phyloP scores from a whole-genome alignment of 2,329 filamentous ascomycete species.

The Beauveria sp. region DNA sequence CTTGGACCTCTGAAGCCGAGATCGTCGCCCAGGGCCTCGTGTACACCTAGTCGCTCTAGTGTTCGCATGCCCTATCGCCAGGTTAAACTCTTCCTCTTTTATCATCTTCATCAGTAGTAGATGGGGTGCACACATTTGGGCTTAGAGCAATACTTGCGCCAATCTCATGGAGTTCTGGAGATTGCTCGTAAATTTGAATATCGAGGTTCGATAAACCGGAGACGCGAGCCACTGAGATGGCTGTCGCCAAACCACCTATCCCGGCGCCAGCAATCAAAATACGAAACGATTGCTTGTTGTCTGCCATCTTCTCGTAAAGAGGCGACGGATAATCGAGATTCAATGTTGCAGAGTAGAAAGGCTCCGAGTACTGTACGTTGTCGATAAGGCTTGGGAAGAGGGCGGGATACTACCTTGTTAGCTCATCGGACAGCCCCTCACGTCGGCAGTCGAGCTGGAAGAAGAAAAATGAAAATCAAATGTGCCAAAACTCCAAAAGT shows the following conservation, averaged over 20 bases:
- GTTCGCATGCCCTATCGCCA: constrained; percentile 33
- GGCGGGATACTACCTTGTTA: background rate
- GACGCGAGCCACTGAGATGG: constrained; percentile 34
- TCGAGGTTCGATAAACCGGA: constrained; percentile 25
- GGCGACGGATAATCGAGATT: no score
- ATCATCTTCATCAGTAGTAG: background rate
- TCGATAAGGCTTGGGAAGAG: background rate
- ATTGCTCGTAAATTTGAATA: constrained; percentile 42
- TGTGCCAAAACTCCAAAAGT: background rate
- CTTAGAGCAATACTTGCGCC: constrained; percentile 41
- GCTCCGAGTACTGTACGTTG: background rate
- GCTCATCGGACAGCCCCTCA: background rate
- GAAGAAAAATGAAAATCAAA: no score
- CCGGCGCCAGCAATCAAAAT: constrained; percentile 18
- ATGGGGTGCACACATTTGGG: constrained; percentile 29
- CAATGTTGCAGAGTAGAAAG: background rate
- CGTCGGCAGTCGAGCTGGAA: background rate
- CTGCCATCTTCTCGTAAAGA: background rate
- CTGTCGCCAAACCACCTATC: constrained; percentile 32
- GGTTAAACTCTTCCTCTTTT: background rate
- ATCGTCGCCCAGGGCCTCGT: background rate
- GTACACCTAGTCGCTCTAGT: constrained; percentile 38
- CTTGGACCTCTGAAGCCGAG: constrained; percentile 1
- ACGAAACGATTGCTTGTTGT: background rate
- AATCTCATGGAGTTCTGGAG: constrained; percentile 35